phyloP scores from a whole-genome alignment of 306 rosid species.

The Benincasa hispida region DNA sequence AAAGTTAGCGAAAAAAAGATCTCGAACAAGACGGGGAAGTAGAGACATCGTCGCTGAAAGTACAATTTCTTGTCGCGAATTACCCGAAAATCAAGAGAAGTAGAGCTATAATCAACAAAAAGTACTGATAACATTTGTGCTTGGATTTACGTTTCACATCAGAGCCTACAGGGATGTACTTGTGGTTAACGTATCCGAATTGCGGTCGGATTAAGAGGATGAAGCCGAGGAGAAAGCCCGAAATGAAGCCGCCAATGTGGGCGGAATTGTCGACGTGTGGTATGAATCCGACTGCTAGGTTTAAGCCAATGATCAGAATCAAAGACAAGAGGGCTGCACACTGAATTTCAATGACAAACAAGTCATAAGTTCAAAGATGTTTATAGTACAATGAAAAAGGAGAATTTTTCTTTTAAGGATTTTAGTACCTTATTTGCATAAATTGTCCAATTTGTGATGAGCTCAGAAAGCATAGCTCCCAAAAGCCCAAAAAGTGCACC shows the following conservation, averaged over 20 bases:
- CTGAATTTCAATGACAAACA: conserved; percentile 27
- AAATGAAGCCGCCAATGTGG: conserved; percentile 74
- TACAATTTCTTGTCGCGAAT: not conserved
- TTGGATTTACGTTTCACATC: conserved; percentile 33
- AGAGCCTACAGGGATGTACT: conserved; percentile 51
- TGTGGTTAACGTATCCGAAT: conserved; percentile 53
- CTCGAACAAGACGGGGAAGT: not conserved
- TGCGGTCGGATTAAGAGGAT: conserved; percentile 64
- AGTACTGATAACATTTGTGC: conserved; percentile 55
- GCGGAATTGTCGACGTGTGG: conserved; percentile 88
- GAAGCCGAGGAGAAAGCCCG: conserved; percentile 76
- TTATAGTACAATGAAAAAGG: not conserved
- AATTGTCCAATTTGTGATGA: conserved; percentile 79
- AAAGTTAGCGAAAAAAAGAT: not conserved
- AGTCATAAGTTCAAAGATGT: not conserved
- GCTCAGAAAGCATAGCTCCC: conserved; percentile 96
- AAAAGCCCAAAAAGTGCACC: conserved; percentile 87
- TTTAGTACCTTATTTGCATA: conserved; percentile 54
- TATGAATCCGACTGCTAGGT: conserved; percentile 71
- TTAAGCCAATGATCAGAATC: conserved; percentile 36
- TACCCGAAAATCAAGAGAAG: conserved; percentile 51
- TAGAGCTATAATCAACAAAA: conserved; percentile 24
- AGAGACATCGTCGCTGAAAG: not conserved
- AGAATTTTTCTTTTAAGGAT: not conserved
- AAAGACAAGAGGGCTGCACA: conserved; percentile 49